Base-by-base conservation (phyloP, 2,329 filamentous ascomycete species). In the Paramyrothecium roridum region DNA sequence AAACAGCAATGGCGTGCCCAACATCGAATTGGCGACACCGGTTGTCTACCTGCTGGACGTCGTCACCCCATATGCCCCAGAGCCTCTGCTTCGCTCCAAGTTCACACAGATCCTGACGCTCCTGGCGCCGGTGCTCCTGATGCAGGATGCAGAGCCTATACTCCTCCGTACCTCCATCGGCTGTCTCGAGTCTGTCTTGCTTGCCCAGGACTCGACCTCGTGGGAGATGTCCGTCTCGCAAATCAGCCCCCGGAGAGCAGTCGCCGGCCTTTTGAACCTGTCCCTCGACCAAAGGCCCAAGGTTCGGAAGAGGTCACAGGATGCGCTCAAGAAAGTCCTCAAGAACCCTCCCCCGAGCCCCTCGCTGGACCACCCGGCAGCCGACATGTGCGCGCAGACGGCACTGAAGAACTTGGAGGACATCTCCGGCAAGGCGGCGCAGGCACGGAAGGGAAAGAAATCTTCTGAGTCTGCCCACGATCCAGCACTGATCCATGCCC, bases 31-130 rank as follows among this genome's bases (percentile, higher is more conserved):
- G 57, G 89, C 90, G 33, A 86, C 89, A 21, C 90, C 93, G 3
- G 89, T 96, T 61, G 89, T 99, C 64, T 99, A 99, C 74, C 87
- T 99, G 17, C 91, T 99, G 77, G 93, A 99, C 74, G 80, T 96
- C 62, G 85, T 97, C 64, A 95, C 92, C 17, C 89, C 90, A 56
- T 90, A 87, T 75, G 87, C 93, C 58, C 91, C 95, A 54, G 84
- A 90, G 58, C 85, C 93, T 57, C 86, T 99, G 57, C 88, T 99
- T 55, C 90, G 93, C 67, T 89, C 91, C 62, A 97, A 98, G 73
- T 99, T 99, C 77, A 89, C 90, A 26, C 90, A 96, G 73, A 97
- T 99, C 66, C 86, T 99, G 57, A 86, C 87, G 33, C 87, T 89
- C 58, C 84, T 99, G 62, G 92, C 91, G 20, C 93, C 93, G 2